A percentile compares a stretch with the other conserved stretches of the same genome.
phyloP scores from a whole-genome alignment of 345 rosid species.

The Salix koriyanagi region DNA sequence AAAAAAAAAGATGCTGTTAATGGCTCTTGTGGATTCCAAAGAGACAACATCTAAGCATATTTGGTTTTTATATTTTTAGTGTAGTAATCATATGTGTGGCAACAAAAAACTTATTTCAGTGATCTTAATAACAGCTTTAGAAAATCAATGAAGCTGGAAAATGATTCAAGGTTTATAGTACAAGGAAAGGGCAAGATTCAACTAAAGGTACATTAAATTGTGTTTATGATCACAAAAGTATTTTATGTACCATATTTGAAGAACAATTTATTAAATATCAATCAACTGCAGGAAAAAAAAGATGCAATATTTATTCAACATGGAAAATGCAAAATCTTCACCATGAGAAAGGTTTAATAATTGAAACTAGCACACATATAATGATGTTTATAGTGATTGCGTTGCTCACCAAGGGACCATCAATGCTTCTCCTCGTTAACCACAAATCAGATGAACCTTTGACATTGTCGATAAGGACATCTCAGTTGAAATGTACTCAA shows the following conservation, averaged over 20 bases:
- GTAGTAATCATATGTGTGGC: neutral
- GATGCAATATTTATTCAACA: neutral
- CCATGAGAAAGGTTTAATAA: neutral
- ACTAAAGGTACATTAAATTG: neutral
- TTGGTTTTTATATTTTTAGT: neutral
- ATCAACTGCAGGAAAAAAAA: slow-evolving; percentile 10
- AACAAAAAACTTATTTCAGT: neutral
- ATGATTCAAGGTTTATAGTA: neutral
- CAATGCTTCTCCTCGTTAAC: neutral
- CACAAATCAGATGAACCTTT: neutral
- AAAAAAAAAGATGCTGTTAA: neutral
- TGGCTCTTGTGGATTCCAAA: neutral
- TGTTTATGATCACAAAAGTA: neutral
- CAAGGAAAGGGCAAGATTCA: neutral
- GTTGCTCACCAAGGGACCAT: neutral
- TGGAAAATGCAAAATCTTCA: neutral
- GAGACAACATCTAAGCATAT: neutral
- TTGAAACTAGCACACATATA: neutral
- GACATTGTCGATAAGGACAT: neutral
- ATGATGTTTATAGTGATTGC: neutral
- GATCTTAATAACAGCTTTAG: neutral
- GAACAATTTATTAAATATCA: neutral
- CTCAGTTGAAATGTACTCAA: neutral
- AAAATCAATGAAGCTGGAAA: neutral
- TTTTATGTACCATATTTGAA: neutral